phyloP scores from a whole-genome alignment of 2,329 filamentous ascomycete genomes.

The Diaporthe humulicola region DNA sequence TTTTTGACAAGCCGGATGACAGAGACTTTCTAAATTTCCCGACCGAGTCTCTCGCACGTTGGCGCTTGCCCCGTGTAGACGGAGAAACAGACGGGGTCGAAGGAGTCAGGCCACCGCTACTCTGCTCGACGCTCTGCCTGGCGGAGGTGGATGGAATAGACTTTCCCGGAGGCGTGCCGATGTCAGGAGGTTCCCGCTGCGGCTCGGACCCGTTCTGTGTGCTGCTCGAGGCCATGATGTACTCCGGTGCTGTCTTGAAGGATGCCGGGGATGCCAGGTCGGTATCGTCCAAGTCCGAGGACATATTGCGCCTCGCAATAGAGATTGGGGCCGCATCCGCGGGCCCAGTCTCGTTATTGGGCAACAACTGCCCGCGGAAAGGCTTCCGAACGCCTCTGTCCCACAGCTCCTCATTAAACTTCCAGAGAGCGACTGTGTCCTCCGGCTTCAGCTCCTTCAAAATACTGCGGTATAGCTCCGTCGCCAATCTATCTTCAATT shows the following conservation, averaged over 20 bases:
- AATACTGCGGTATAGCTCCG: conserved; percentile 30
- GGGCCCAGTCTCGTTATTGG: conserved; percentile 13
- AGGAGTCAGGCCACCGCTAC: conserved; percentile 4
- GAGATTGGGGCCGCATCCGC: neutral
- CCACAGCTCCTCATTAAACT: conserved; percentile 32
- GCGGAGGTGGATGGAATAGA: neutral
- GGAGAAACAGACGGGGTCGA: conserved; percentile 20
- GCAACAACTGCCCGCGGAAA: conserved; percentile 24
- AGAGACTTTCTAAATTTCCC: conserved; percentile 30
- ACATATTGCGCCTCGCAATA: neutral
- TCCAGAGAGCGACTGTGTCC: conserved; percentile 35
- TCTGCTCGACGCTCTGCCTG: conserved; percentile 10
- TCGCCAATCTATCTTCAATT: conserved; percentile 9
- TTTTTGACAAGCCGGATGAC: conserved; percentile 30
- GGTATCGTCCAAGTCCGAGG: neutral
- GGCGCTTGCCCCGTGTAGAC: conserved; percentile 28
- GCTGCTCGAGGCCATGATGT: neutral
- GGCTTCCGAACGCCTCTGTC: conserved; percentile 22
- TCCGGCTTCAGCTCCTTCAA: conserved; percentile 29
- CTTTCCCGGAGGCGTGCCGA: neutral
- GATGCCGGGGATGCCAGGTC: conserved; percentile 30
- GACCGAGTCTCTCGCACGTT: conserved; percentile 29
- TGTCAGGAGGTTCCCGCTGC: neutral
- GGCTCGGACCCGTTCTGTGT: conserved; percentile 10
- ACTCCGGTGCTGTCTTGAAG: conserved; percentile 36